Base-by-base conservation (phyloP, 495 filamentous ascomycete species). In the Daldinia vernicosa region DNA sequence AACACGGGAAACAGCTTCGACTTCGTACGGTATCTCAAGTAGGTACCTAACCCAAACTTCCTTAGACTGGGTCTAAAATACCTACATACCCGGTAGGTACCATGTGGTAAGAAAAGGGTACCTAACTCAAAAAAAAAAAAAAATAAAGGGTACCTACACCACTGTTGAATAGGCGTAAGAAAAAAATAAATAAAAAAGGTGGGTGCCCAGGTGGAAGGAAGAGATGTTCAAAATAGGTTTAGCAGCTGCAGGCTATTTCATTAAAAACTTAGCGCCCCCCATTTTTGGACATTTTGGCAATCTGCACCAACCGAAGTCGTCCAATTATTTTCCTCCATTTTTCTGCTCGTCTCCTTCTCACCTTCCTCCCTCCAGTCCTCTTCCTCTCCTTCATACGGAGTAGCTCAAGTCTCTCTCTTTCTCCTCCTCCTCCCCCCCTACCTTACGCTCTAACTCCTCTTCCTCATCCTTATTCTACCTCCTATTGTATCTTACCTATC, bases 401-500 rank as follows among this genome's bases (percentile, higher is more conserved):
- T 74, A 63, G 51, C 69, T 62, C 68, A 73, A 56, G 17, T 32
- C 28, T 71, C 71, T 73, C 65, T 72, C 70, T 60, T 63, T 67
- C 62, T 61, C 6, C 6, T 5, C 6, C 28, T 30, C 28, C 59
- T 60, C 60, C 55, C 56, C 62, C 66, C 61, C 26, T 52, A 35
- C 39, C 64, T 35, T 57, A 65, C 69, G 74, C 71, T 77, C 53
- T 73, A 68, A 68, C 68, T 76, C 62, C 71, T 75, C 60, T 72
- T 70, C 62, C 69, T 63, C 63, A 67, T 70, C 67, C 72, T 72
- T 74, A 77, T 76, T 67, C 67, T 72, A 75, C 67, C 73, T 76
- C 67, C 56, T 74, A 66, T 75, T 77, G 70, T 76, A 75, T 76
- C 77, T 78, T 73, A 72, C 77, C 72, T 71, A 71, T 76, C 75